Evolutionary conservation across 2,329 filamentous ascomycete species (phyloP).

Genomic region (Penicillium sp.): DNA sequence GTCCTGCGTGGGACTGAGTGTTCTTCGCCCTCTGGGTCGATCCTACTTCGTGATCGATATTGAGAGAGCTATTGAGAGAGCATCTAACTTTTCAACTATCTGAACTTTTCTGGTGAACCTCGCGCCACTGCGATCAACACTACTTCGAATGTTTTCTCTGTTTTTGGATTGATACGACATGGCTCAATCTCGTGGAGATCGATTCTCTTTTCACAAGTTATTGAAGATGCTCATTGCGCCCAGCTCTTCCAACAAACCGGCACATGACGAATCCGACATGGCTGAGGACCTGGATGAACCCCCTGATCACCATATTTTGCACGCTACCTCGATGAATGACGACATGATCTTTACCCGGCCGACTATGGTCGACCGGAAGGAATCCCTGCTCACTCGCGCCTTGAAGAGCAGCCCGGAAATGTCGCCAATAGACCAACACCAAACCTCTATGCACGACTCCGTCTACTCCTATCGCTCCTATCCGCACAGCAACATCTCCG

Average conservation of each 20-base stretch:
- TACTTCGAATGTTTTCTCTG: neutral
- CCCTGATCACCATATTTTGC: slow-evolving; percentile 58
- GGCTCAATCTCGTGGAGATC: slow-evolving; percentile 34
- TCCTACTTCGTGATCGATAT: slow-evolving; percentile 21
- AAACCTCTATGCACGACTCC: slow-evolving; percentile 39
- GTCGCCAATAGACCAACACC: slow-evolving; percentile 34
- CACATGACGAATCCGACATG: slow-evolving; percentile 61
- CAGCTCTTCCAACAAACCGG: slow-evolving; percentile 38
- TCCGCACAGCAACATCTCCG: slow-evolving; percentile 72
- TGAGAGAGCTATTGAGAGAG: slow-evolving; percentile 26
- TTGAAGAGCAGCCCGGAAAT: slow-evolving; percentile 67
- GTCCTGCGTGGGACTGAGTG: slow-evolving; percentile 38
- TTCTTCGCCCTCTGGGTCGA: slow-evolving; percentile 28
- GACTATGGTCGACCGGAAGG: slow-evolving; percentile 58
- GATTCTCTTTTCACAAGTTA: slow-evolving; percentile 41
- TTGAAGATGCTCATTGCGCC: slow-evolving; percentile 48
- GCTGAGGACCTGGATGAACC: slow-evolving; percentile 83
- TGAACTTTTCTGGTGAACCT: slow-evolving; percentile 3
- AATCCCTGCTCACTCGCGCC: slow-evolving; percentile 85
- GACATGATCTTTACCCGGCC: slow-evolving; percentile 44
- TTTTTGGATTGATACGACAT: slow-evolving; percentile 18
- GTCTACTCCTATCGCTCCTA: slow-evolving; percentile 58
- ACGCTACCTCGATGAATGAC: slow-evolving; percentile 30
- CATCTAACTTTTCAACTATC: slow-evolving; percentile 10
- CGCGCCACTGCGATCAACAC: neutral